Evolutionary conservation across 2,329 filamentous ascomycete species (phyloP).

Genomic region (Fusarium buharicum): DNA sequence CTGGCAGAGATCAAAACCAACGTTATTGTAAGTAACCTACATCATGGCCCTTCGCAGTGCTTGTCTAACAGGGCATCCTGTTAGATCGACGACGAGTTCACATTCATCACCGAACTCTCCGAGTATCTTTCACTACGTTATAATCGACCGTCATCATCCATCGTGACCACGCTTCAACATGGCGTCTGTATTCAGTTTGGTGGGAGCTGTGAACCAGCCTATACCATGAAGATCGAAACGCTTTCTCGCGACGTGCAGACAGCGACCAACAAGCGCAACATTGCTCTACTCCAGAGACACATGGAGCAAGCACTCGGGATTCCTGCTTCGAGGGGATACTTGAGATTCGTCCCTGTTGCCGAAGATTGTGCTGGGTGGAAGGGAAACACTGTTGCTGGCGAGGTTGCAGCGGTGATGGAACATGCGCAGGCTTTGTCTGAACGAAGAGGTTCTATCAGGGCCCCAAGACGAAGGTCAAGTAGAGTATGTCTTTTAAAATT

Average conservation of each 20-base stretch:
- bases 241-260: slow-evolving; percentile 75
- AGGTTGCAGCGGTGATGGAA: slow-evolving; percentile 56
- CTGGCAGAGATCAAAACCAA: slow-evolving; percentile 60
- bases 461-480: slow-evolving; percentile 28
- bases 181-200: slow-evolving; percentile 79
- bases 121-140: slow-evolving; percentile 79
- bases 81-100: slow-evolving; percentile 79
- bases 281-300: slow-evolving; percentile 79
- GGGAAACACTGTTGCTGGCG: slow-evolving; percentile 74
- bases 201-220: slow-evolving; percentile 81
- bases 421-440: slow-evolving; percentile 7
- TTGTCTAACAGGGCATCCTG: slow-evolving; percentile 4
- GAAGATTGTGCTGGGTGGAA: slow-evolving; percentile 79
- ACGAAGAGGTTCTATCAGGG: slow-evolving; percentile 12
- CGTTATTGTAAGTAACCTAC: slow-evolving; percentile 44
- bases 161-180: slow-evolving; percentile 81
- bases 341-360: slow-evolving; percentile 75
- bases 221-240: slow-evolving; percentile 78
- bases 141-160: slow-evolving; percentile 75
- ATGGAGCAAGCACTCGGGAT: slow-evolving; percentile 78
- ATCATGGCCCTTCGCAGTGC: neutral
- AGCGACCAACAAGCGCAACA: slow-evolving; percentile 82
- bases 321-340: slow-evolving; percentile 70
- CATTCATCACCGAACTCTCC: slow-evolving; percentile 78
- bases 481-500: slow-evolving; percentile 23